Base-by-base conservation (phyloP, 805 yeast species). In the Ogataea nitratoaversa region DNA sequence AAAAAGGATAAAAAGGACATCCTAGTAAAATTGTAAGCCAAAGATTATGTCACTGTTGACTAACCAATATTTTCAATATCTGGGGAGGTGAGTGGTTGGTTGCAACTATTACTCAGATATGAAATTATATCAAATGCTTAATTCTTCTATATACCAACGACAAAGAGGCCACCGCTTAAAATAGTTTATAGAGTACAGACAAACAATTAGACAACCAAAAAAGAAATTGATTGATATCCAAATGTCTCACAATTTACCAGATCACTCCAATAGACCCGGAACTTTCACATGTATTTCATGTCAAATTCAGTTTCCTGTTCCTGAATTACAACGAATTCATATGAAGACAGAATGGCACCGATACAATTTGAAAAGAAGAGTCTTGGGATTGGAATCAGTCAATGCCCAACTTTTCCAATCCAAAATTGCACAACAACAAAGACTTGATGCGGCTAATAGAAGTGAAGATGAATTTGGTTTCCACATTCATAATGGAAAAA, bases 311-410 rank as follows among this genome's bases (percentile, higher is more conserved):
- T 91, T 93, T 55, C 78, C 82, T 25, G 72, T 81, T 30, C 83
- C 95, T 11, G 95, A 84, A 48, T 71, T 82, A 41, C 99, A 93
- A 66, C 74, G 98, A 47, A 74, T 74, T 45, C 99, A 93, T 59
- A 93, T 93, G 99, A 88, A 86, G 61, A 82, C 96, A 2, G 99
- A 93, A 40, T 93, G 98, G 99, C 99, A 93, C 58, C 75, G 99
- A 48, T 93, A 93, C 62, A 93, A 93, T 54, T 71, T 93, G 56
- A 93, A 93, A 60, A 79, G 99, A 65, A 74, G 96, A 50, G 96
- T 93, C 18, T 96, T 96, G 1, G 73, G 75, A n/a, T 64, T 89
- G 40, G 78, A 84, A 5, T 81, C 95, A 2, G 78, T 89, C 23
- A 41, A 44, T 30, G 57, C 60, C 8, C 51, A 53, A 8, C 36